Percentiles rank a stretch among this genome's conserved stretches.
Evolutionary conservation across 495 filamentous ascomycete genomes (phyloP).

Genomic region (Penicillium turbatum): DNA sequence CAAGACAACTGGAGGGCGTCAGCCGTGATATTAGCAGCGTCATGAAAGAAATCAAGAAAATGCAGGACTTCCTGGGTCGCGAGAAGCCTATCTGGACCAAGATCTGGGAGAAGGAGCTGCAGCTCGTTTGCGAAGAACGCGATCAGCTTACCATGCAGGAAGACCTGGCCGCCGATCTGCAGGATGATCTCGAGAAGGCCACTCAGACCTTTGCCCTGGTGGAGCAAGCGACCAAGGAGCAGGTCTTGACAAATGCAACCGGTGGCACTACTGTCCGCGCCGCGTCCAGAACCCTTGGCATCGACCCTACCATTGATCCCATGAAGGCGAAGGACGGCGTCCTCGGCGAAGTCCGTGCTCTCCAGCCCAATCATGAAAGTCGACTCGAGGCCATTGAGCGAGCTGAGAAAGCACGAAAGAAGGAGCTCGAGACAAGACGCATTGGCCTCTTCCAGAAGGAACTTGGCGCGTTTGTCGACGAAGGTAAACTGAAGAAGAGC

Average conservation of each 20-base stretch:
- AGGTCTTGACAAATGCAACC: constrained; percentile 64
- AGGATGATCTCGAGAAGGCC: constrained; percentile 93
- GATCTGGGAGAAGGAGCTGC: constrained; percentile 95
- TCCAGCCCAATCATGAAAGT: constrained; percentile 93
- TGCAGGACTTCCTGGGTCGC: constrained; percentile 82
- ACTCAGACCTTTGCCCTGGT: constrained; percentile 88
- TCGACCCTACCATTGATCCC: constrained; percentile 66
- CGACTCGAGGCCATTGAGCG: constrained; percentile 93
- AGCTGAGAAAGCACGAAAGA: constrained; percentile 81
- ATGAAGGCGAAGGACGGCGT: constrained; percentile 82
- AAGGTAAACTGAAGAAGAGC: constrained; percentile 90
- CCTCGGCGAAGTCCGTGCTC: constrained; percentile 85
- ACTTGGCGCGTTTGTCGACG: constrained; percentile 79
- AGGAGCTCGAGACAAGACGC: constrained; percentile 73
- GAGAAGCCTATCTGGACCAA: constrained; percentile 97
- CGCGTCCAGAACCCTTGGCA: constrained; percentile 57
- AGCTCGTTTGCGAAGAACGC: constrained; percentile 89
- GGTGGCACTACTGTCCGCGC: constrained; percentile 42
- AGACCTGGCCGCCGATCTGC: constrained; percentile 83
- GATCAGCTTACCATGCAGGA: constrained; percentile 93
- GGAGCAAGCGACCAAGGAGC: constrained; percentile 93
- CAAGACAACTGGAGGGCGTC: constrained; percentile 83
- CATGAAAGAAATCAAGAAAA: constrained; percentile 85
- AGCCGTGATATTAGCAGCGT: constrained; percentile 79
- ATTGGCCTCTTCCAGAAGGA: constrained; percentile 86